These are phyloP conservation scores for Monosporascus sp. DNA, from an alignment of 2,329 filamentous ascomycete species.

Conservation along the genomic window DNA sequence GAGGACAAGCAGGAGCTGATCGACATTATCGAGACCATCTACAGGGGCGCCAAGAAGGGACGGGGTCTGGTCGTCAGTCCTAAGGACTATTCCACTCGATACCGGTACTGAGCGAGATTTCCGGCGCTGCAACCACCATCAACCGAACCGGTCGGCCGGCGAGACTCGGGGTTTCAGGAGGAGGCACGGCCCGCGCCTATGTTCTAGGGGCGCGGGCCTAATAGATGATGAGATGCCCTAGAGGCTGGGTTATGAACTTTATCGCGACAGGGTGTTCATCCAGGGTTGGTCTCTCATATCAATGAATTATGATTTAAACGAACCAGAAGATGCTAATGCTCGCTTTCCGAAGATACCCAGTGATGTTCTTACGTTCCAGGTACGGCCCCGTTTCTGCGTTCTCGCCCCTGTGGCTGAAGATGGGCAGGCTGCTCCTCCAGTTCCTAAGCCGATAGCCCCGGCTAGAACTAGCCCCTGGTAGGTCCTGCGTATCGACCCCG, in stretches of 20 bases:
- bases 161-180: not conserved
- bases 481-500: no score
- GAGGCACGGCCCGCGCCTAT: not conserved
- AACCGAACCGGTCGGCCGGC: not conserved
- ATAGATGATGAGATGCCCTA: not conserved
- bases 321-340: constrained; percentile 25
- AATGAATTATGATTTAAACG: constrained; percentile 9
- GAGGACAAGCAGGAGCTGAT: constrained; percentile 99
- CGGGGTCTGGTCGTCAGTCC: constrained; percentile 93
- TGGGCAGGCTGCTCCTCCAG: not conserved
- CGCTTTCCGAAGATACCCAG: constrained; percentile 12
- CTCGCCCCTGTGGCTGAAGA: not conserved
- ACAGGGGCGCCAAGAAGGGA: constrained; percentile 97
- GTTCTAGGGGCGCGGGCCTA: not conserved
- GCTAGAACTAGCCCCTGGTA: no score
- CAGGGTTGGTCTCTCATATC: constrained; percentile 33
- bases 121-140: no score
- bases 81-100: constrained; percentile 55
- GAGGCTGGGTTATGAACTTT: no score
- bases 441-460: not conserved
- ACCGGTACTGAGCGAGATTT: constrained; percentile 19
- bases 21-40: constrained; percentile 97
- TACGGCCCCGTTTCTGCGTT: constrained; percentile 8
- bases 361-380: constrained; percentile 11
- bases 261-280: not conserved